These are phyloP conservation scores for Endoconidiophora polonica DNA, from an alignment of 2,329 filamentous ascomycete species.

Conservation along the genomic window DNA sequence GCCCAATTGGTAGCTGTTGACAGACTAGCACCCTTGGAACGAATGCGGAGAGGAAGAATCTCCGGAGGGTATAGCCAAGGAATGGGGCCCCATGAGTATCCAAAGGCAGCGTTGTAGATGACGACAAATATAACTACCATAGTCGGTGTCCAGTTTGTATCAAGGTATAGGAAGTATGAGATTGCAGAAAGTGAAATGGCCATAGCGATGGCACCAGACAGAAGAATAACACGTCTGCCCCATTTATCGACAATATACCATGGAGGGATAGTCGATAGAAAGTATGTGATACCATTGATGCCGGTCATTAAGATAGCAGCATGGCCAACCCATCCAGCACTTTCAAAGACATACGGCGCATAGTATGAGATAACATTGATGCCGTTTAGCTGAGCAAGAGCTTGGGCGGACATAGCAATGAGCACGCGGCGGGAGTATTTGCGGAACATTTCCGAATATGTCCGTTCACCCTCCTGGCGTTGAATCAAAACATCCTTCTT, in stretches of 20 bases:
- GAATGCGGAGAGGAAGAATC: constrained; percentile 88
- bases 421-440: constrained; percentile 84
- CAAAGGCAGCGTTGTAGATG: constrained; percentile 96
- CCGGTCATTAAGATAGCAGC: constrained; percentile 92
- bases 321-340: constrained; percentile 86
- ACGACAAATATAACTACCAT: constrained; percentile 90
- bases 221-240: constrained; percentile 74
- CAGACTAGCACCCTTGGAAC: constrained; percentile 89
- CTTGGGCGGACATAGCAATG: constrained; percentile 97
- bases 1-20: constrained; percentile 97
- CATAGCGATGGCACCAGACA: constrained; percentile 84
- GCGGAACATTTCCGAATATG: constrained; percentile 87
- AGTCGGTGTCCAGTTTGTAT: constrained; percentile 59
- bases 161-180: constrained; percentile 87
- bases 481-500: constrained; percentile 94
- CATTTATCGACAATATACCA: constrained; percentile 94
- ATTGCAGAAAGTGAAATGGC: constrained; percentile 72
- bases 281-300: constrained; percentile 79
- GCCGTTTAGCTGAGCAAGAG: constrained; percentile 87
- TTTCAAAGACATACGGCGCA: constrained; percentile 88
- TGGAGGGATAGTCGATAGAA: constrained; percentile 80
- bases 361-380: constrained; percentile 99
- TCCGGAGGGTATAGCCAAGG: constrained; percentile 98
- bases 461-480: constrained; percentile 85
- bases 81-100: constrained; percentile 88